Percentiles rank a stretch among this genome's conserved stretches.
Evolutionary conservation across 306 rosid genomes (phyloP).

Genomic region (Glycine soja): DNA sequence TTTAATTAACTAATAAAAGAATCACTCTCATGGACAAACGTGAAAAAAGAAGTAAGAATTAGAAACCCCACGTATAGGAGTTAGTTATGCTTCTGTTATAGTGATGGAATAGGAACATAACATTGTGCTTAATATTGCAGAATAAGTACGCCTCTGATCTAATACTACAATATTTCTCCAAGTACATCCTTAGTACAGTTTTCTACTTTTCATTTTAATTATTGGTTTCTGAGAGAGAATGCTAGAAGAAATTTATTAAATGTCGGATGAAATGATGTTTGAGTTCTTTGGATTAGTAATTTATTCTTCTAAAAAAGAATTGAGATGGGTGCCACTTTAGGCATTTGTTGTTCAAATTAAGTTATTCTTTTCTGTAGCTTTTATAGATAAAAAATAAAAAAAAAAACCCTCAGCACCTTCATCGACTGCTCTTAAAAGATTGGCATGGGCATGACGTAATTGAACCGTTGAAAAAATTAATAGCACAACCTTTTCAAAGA

Average conservation of each 20-base stretch:
- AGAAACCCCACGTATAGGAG: not conserved
- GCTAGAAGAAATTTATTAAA: no score
- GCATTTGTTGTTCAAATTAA: not conserved
- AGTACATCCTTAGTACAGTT: not conserved
- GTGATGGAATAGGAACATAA: no score
- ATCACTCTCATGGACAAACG: no score
- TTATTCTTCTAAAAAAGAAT: not conserved
- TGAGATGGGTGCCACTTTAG: not conserved
- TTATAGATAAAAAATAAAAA: no score
- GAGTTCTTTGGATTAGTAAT: not conserved
- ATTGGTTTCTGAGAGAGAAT: not conserved
- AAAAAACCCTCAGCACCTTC: not conserved
- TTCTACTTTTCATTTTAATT: not conserved
- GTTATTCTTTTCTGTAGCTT: not conserved
- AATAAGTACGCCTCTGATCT: not conserved
- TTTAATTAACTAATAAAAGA: not conserved
- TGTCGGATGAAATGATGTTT: not conserved
- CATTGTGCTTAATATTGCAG: not conserved
- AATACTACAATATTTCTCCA: not conserved
- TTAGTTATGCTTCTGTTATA: not conserved
- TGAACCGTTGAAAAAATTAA: not conserved
- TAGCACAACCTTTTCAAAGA: constrained; percentile 12
- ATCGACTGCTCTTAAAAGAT: not conserved
- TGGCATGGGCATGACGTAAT: not conserved
- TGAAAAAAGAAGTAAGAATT: no score